These are phyloP conservation scores for Plasmodium yoelii DNA, from an alignment of 169 alveolate genomes.

Conservation along the genomic window DNA sequence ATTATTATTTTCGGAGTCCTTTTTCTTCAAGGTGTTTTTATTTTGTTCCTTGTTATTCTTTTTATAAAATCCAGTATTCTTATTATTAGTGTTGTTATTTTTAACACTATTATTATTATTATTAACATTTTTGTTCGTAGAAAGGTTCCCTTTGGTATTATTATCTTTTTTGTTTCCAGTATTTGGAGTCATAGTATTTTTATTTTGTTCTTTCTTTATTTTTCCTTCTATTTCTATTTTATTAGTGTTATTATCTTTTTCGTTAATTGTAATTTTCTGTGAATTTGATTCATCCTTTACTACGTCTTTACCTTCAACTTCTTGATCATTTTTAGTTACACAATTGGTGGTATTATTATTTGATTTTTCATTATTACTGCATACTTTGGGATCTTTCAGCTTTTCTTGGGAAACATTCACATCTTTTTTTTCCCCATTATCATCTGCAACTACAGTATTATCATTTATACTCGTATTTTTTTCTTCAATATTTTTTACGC, in stretches of 20 bases:
- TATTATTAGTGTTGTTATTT: background rate
- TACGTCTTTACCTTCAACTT: constrained; percentile 2
- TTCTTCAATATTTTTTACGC: background rate
- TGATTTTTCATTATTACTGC: background rate
- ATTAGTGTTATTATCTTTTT: constrained; percentile 9
- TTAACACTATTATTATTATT: no score
- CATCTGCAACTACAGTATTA: background rate
- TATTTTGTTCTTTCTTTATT: background rate
- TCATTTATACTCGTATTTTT: constrained; percentile 2
- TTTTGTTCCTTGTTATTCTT: background rate
- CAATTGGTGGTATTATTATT: background rate
- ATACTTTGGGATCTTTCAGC: background rate
- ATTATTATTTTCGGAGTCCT: background rate
- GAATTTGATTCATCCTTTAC: background rate
- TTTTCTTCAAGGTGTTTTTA: background rate
- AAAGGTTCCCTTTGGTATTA: background rate
- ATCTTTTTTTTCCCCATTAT: background rate
- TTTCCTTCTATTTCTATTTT: constrained; percentile 3
- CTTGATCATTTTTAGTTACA: background rate
- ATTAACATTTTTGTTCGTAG: background rate
- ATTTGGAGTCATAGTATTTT: background rate
- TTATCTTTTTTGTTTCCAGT: background rate
- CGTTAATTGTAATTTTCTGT: background rate
- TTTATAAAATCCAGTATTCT: background rate
- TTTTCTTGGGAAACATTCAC: background rate